A percentile compares a stretch with the other conserved stretches of the same genome.
phyloP scores from a whole-genome alignment of 2,329 filamentous ascomycete species.

The Blumeriella jaapii region DNA sequence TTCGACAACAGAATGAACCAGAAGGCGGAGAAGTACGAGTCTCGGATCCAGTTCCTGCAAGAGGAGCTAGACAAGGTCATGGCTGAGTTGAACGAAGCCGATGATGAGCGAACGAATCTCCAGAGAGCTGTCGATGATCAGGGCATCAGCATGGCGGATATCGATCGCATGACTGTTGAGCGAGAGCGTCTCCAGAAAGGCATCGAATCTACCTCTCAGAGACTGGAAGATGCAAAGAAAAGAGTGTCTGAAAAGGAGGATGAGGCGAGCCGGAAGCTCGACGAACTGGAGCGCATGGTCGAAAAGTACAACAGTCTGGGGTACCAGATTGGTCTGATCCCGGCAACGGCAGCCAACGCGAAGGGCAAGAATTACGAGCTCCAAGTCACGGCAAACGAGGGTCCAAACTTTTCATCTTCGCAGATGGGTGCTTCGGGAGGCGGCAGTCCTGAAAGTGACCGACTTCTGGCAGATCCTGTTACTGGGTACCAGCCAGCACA shows the following conservation, averaged over 20 bases:
- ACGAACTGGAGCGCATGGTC: constrained; percentile 82
- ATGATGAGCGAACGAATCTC: constrained; percentile 67
- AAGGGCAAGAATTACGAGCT: constrained; percentile 80
- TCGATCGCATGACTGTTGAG: constrained; percentile 96
- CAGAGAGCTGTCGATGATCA: constrained; percentile 84
- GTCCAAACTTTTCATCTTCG: constrained; percentile 62
- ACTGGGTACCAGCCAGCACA: constrained; percentile 86
- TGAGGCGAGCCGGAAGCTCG: constrained; percentile 76
- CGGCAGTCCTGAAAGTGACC: constrained; percentile 47
- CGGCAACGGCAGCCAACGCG: constrained; percentile 71
- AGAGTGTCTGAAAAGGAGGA: constrained; percentile 74
- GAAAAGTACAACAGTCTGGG: constrained; percentile 89
- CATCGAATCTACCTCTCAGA: constrained; percentile 62
- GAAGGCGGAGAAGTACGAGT: constrained; percentile 81
- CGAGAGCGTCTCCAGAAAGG: constrained; percentile 85
- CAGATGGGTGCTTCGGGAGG: constrained; percentile 31
- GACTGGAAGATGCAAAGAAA: constrained; percentile 76
- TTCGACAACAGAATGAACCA: constrained; percentile 80
- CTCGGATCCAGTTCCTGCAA: constrained; percentile 68
- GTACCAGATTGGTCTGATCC: constrained; percentile 88
- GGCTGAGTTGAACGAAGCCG: constrained; percentile 63
- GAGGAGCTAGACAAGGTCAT: constrained; percentile 74
- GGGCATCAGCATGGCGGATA: constrained; percentile 94
- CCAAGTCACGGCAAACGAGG: constrained; percentile 67
- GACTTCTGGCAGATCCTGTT: constrained; percentile 68